Percentiles rank a stretch among this genome's conserved stretches.
phyloP scores from a whole-genome alignment of 768 basidiomycete species.

The Mycena metata region DNA sequence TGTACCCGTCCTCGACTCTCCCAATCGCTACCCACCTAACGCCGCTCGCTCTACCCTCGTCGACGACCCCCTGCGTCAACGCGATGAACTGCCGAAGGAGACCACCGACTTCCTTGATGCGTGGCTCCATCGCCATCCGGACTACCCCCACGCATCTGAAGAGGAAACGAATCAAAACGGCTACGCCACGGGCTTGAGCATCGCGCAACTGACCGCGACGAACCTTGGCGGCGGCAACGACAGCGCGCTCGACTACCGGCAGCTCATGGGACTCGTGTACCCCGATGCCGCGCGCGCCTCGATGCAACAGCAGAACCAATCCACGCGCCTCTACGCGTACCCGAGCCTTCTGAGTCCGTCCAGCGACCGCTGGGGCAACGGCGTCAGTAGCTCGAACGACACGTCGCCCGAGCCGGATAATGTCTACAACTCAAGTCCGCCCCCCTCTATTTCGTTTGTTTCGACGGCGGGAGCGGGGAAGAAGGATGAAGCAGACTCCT shows the following conservation, averaged over 20 bases:
- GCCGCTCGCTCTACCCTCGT: conserved; percentile 71
- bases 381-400: conserved; percentile 72
- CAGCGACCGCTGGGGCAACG: conserved; percentile 86
- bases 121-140: conserved; percentile 89
- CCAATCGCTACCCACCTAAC: conserved; percentile 67
- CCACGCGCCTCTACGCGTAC: conserved; percentile 83
- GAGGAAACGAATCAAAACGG: conserved; percentile 93
- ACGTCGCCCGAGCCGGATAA: conserved; percentile 84
- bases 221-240: conserved; percentile 69
- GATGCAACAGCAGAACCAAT: conserved; percentile 62
- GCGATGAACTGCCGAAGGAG: conserved; percentile 91
- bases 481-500: conserved; percentile 75
- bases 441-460: no score
- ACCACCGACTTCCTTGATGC: conserved; percentile 91
- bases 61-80: conserved; percentile 84
- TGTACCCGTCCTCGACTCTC: conserved; percentile 61
- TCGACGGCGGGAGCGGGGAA: conserved; percentile 63
- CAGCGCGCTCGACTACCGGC: conserved; percentile 69
- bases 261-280: conserved; percentile 77
- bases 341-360: conserved; percentile 79
- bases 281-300: conserved; percentile 61
- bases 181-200: conserved; percentile 89
- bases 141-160: conserved; percentile 91
- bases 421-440: conserved; percentile 70
- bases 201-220: conserved; percentile 74